A percentile compares a stretch with the other conserved stretches of the same genome.
Conservation (phyloP, 441 rosid species). For the Pelargonium cotyledonis region DNA sequence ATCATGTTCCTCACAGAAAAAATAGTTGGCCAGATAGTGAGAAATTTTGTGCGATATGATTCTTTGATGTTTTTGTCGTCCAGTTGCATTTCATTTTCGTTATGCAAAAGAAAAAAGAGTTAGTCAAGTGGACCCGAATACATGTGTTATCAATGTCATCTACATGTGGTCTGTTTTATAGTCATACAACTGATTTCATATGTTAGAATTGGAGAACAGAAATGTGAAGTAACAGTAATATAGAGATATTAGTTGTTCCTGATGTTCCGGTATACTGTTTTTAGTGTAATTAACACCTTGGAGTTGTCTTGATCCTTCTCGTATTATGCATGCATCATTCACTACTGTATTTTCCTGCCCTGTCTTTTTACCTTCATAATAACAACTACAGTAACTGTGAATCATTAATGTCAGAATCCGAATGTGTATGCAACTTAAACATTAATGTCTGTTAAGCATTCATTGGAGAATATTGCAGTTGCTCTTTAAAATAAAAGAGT, state of each 20-base stretch:
- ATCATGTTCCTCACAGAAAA: too few species aligned
- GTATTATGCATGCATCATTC: background rate
- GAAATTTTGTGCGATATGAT: too few species aligned
- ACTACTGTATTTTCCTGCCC: background rate
- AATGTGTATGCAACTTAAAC: background rate
- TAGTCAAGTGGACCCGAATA: background rate
- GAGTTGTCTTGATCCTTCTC: background rate
- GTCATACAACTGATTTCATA: background rate
- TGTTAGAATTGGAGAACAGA: background rate
- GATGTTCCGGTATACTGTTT: background rate
- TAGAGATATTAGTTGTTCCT: too few species aligned
- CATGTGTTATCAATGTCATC: background rate
- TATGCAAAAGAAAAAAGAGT: background rate
- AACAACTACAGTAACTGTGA: background rate
- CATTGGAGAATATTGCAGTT: background rate
- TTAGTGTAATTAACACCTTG: background rate
- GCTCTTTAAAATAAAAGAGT: background rate
- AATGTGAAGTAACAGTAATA: background rate
- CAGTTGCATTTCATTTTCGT: background rate
- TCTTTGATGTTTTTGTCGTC: too few species aligned
- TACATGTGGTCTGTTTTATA: slow-evolving; percentile 1
- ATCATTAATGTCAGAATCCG: background rate
- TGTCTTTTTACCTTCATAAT: background rate
- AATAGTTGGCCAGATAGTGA: too few species aligned
- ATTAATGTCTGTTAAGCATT: background rate